Evolutionary conservation across 306 rosid genomes (phyloP), one percentile per base, ranked within the genome.

Genomic region (Lotus japonicus): DNA sequence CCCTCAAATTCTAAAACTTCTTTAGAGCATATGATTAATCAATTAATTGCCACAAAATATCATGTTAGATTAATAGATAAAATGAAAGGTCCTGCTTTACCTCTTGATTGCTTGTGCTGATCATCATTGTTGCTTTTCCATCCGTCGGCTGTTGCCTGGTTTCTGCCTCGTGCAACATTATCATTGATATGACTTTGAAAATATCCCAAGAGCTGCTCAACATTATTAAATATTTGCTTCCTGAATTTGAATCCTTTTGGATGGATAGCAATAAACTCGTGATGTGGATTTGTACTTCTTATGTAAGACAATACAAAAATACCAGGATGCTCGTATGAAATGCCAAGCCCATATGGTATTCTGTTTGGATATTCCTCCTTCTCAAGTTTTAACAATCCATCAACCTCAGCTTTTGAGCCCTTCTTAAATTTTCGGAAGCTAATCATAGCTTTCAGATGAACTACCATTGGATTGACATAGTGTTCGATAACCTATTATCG

Each of bases 321-420:
- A 21, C 86, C 86, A 26, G 86, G 86, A 78, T 82, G 81, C 60
- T 78, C 83, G 58, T 64, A 70, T 11, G 86, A 78, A 74, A 82
- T 46, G 35, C 81, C 83, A 70, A 82, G 58, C 49, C 76, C 77
- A 78, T 74, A 82, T 11, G 73, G 65, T 52, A 74, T 82, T 78
- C 83, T 65, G 31, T 52, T 82, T 23, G 86, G 86, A 70, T 64
- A 21, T 70, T 78, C 69, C 39, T 71, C 74, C 68, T 82, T 82
- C 80, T 82, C 86, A 6, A 17, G 59, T 48, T 71, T 82, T 26
- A 82, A 48, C 11, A 58, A 44, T 66, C 74, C 54, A 19, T 82
- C 86, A 62, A 66, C 83, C 66, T 78, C 86, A 23, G 78, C 75
- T 74, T 82, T 82, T 35, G 81, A 52, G 64, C 86, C 86, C 59